Evolutionary conservation across 768 basidiomycete genomes (phyloP).

Genomic region (Dictyophora rubrovolvata): DNA sequence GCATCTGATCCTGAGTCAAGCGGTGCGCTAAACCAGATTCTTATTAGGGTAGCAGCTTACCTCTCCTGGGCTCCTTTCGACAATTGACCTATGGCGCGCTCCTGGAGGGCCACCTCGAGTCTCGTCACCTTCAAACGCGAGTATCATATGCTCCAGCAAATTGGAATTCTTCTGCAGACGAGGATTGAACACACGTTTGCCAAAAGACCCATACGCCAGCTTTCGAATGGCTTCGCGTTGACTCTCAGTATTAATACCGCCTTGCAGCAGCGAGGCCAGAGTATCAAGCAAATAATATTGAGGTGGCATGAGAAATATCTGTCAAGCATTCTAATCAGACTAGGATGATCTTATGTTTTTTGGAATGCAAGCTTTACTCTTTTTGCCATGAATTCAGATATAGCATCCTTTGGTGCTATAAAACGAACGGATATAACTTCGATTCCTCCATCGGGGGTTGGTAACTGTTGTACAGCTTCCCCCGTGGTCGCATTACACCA

Average conservation of each 20-base stretch:
- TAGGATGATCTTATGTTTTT: background rate
- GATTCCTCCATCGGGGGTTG: conserved; percentile 58
- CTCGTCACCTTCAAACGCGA: conserved; percentile 67
- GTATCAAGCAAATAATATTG: conserved; percentile 64
- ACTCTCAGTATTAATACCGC: conserved; percentile 28
- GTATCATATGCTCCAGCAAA: conserved; percentile 33
- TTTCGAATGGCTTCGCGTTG: conserved; percentile 36
- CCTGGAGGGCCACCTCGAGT: conserved; percentile 50
- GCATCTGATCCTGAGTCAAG: background rate
- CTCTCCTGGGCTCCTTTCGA: conserved; percentile 37
- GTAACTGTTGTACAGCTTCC: conserved; percentile 40
- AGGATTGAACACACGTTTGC: conserved; percentile 52
- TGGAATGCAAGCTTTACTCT: conserved; percentile 13
- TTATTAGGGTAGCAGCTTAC: conserved; percentile 27
- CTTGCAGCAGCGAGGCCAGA: conserved; percentile 41
- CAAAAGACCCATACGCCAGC: conserved; percentile 48
- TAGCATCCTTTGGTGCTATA: conserved; percentile 41
- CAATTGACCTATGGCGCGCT: conserved; percentile 45
- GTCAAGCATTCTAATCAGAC: background rate
- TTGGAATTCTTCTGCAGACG: conserved; percentile 27
- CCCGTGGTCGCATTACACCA: conserved; percentile 42
- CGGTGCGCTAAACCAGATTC: background rate
- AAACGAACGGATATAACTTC: conserved; percentile 66
- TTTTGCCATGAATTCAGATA: conserved; percentile 40
- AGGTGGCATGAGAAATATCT: conserved; percentile 58